Evolutionary conservation across 495 filamentous ascomycete species (phyloP), one percentile per base, ranked within the genome.

Genomic region (Pyrenula aspistea): DNA sequence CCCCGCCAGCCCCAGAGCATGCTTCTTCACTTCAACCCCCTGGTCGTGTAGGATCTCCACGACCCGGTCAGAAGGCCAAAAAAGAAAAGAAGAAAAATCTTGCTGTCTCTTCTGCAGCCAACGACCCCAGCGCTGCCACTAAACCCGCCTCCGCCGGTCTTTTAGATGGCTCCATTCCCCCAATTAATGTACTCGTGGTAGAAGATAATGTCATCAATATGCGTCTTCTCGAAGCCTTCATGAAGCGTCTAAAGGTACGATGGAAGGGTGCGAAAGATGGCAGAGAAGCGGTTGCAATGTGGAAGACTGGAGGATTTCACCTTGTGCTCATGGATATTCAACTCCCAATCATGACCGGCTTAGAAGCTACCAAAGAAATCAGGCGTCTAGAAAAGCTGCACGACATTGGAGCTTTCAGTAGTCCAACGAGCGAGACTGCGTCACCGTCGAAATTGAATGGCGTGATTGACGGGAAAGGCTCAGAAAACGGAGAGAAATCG

Each of bases 151-250:
- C 75, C 56, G 75, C 85, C 1, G 85, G 83, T n/a, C 76, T 89
- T 52, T 80, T 93, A 12, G 87, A 88, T 62, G 83, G 84, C 54
- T 85, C 87, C 3, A 91, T 98, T 1, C 93, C 93, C 10, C 93
- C 93, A 21, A 98, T 98, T 69, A 97, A 95, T 62, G 91, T 97
- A 10, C 76, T 98, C 19, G 96, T 98, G 56, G 93, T 98, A 31
- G 93, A 98, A 72, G 93, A 98, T 73, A 98, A 98, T 67, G 86
- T 92, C 58, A 97, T 98, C 77, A 98, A 98, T 62, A 77, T 97
- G 53, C 83, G 88, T 53, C 81, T 98, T 2, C 72, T 98, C 1
- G 93, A 97, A 63, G 91, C 90, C 0, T 95, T 98, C 67, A 93
- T 97, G 80, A 96, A 95, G 67, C 80, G 92, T 51, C 79, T 98